Evolutionary conservation across 2,329 filamentous ascomycete genomes (phyloP), one percentile per base, ranked within the genome.

Genomic region (Colletotrichum sp.): DNA sequence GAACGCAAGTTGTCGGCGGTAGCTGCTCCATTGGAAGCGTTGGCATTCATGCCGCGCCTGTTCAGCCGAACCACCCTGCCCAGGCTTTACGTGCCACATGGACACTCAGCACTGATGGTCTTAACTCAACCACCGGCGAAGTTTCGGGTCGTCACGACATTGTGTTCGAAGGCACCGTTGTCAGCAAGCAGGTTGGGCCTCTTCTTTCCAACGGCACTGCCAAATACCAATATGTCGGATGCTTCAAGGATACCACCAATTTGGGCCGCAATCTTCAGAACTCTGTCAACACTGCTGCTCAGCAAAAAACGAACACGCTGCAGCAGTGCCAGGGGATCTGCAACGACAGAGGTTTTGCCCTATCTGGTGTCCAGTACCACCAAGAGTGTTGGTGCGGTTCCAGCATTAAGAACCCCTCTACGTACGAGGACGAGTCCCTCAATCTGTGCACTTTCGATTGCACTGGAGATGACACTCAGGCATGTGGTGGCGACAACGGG

Each of bases 21-120:
- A 55, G 78, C 18, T 85, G 83, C 55, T 81, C 82, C 12, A 71
- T 78, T 4, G 84, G 81, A 21, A 80, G 80, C 15, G 81, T 85
- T 1, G 81, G 81, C 5, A 82, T 85, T 59, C 81, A 81, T 62
- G 79, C 82, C 5, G 79, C 80, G 8, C 78, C 81, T 1, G 70
- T 82, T 3, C 81, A 82, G 28, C 81, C 82, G 2, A 82, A 84
- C 63, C 79, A 79, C n/a, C 80, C 79, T 6, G 76, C 79, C 12
- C 82, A 84, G 52, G 66, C 75, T 16, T 78, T 84, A 3, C 79
- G 77, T 2, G 81, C 81, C 49, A 64, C 79, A 5, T 88, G 86
- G 86, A 85, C 83, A 6, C 78, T 87, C 65, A 87, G 86, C 72
- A 84, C 83, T 3, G 85, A 87, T 69, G 86, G 87, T 75, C 79